Conservation (phyloP, 495 filamentous ascomycete species). For the Aspergillus kassunensis region DNA sequence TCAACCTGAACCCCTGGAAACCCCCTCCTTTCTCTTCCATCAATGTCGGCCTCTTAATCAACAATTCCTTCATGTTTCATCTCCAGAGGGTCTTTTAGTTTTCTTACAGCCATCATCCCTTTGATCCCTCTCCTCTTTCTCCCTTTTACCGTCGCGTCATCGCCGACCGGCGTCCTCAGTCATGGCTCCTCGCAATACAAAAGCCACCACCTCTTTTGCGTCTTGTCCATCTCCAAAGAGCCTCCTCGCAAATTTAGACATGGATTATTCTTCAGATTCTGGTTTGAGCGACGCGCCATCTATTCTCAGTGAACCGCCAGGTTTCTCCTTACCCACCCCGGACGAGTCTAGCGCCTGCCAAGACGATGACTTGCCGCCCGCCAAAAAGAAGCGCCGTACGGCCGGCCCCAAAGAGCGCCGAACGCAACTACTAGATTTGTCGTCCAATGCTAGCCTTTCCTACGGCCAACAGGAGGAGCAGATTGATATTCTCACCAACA, state of each 20-base stretch:
- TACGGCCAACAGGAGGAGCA: slow-evolving; percentile 50
- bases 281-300: slow-evolving; percentile 52
- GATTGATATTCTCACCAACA: slow-evolving; percentile 65
- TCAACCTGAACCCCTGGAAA: not conserved
- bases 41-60: slow-evolving; percentile 11
- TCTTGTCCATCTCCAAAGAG: slow-evolving; percentile 11
- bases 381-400: slow-evolving; percentile 68
- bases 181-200: slow-evolving; percentile 12
- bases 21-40: slow-evolving; percentile 8
- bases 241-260: slow-evolving; percentile 17
- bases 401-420: slow-evolving; percentile 67
- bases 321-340: slow-evolving; percentile 50
- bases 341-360: slow-evolving; percentile 41
- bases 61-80: slow-evolving; percentile 11
- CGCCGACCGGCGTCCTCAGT: slow-evolving; percentile 9
- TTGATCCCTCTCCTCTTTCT: slow-evolving; percentile 6
- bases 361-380: slow-evolving; percentile 56
- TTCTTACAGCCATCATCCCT: slow-evolving; percentile 8
- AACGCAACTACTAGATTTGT: slow-evolving; percentile 72
- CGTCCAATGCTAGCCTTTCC: slow-evolving; percentile 40
- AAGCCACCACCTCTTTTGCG: slow-evolving; percentile 3
- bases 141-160: slow-evolving; percentile 6
- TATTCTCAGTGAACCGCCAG: slow-evolving; percentile 56
- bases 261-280: slow-evolving; percentile 47
- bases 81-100: slow-evolving; percentile 11